These are phyloP conservation scores for Hevea brasiliensis DNA, from an alignment of 345 rosid species.

Conservation along the genomic window DNA sequence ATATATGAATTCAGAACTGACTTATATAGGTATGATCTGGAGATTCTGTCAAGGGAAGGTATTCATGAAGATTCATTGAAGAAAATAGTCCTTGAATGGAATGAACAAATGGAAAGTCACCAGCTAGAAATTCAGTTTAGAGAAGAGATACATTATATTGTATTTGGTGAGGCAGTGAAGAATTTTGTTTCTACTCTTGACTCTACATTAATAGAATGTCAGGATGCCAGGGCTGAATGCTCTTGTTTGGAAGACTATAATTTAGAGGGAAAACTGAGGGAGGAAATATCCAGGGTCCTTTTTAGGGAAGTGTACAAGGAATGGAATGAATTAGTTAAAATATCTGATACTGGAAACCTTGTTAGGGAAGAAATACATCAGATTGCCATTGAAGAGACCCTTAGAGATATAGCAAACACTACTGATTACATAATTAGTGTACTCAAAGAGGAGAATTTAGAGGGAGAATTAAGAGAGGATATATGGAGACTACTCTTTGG, in stretches of 20 bases:
- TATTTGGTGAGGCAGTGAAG: constrained; percentile 21
- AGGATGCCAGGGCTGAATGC: neutral
- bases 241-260: constrained; percentile 10
- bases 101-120: constrained; percentile 23
- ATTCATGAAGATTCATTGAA: constrained; percentile 21
- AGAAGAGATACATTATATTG: constrained; percentile 19
- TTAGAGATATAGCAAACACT: constrained; percentile 21
- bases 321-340: constrained; percentile 27
- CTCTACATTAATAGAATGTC: neutral
- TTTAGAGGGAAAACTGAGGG: constrained; percentile 18
- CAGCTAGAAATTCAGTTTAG: constrained; percentile 21
- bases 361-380: constrained; percentile 38
- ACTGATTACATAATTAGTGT: constrained; percentile 17
- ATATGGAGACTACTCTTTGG: constrained; percentile 11
- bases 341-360: constrained; percentile 7
- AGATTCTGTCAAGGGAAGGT: constrained; percentile 29
- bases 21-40: constrained; percentile 16
- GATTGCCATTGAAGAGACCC: constrained; percentile 32
- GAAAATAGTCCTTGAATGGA: constrained; percentile 26
- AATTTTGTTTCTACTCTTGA: constrained; percentile 4
- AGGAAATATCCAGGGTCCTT: constrained; percentile 19
- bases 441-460: constrained; percentile 15
- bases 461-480: constrained; percentile 19
- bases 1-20: constrained; percentile 19
- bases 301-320: constrained; percentile 25